Base-by-base conservation (phyloP, 2,329 filamentous ascomycete genomes). In the Neonectria magnoliae region DNA sequence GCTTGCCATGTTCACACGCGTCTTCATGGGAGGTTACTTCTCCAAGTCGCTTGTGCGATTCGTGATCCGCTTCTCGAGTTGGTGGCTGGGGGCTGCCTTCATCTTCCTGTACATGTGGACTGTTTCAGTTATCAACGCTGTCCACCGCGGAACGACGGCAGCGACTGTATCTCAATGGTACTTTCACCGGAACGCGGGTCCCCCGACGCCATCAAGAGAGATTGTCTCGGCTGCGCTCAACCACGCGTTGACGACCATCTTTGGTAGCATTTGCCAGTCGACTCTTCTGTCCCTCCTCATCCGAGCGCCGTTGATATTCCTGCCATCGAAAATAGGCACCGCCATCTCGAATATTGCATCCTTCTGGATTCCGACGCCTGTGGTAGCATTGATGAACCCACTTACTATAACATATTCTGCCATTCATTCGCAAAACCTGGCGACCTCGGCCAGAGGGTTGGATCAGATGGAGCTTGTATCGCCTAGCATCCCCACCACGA, bases 131-230 rank as follows among this genome's bases (percentile, higher is more conserved):
- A 90, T 97, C 76, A 91, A 93, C 62, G 94, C 93, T 18, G 87
- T 98, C 22, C 95, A 99, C 78, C 90, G 96, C 63, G 91, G 93
- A 22, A 96, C 94, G 16, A 97, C 95, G 14, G 95, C 94, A 25
- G 96, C 96, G 11, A 97, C 95, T 1, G 95, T 98, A 25, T 97
- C 93, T 44, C 96, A 99, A 79, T 99, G 96, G 96, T 99, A 99
- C 80, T 99, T 98, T 79, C 95, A 98, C 79, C 93, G 96, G 67
- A 92, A 97, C 72, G 89, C 90, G 5, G 87, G 90, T 11, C 93
- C 95, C 5, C 85, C 91, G 9, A 90, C 94, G 2, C 90, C 93
- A 1, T 94, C 93, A 1, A 85, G 87, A 61, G 91, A 94, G 60
- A 91, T 98, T 52, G 93, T 98, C 27, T 84, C 88, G 66, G 95